phyloP scores from a whole-genome alignment of 257 asterid species.

The Leptodermis oblonga region DNA sequence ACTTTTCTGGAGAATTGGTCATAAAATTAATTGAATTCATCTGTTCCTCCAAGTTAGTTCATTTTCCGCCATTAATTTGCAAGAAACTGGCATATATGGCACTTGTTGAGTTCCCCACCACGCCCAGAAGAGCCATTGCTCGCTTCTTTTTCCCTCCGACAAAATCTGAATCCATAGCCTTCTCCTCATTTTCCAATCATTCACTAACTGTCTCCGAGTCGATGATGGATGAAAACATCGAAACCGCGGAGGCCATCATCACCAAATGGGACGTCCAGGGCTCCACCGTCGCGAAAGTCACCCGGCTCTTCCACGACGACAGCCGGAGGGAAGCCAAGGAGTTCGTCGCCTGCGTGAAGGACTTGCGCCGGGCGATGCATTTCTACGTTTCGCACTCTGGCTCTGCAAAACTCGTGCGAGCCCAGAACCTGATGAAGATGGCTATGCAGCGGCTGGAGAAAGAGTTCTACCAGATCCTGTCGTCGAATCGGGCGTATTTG shows the following conservation, averaged over 20 bases:
- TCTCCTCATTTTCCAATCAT: constrained; percentile 26
- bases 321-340: constrained; percentile 45
- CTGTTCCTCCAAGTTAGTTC: no score
- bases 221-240: constrained; percentile 43
- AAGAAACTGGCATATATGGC: no score
- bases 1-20: no score
- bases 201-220: constrained; percentile 32
- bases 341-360: constrained; percentile 38
- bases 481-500: constrained; percentile 38
- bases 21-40: no score
- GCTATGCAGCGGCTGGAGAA: constrained; percentile 59
- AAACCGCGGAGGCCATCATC: constrained; percentile 35
- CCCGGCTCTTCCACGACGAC: constrained; percentile 42
- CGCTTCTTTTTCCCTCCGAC: constrained; percentile 22
- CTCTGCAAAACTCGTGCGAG: constrained; percentile 40
- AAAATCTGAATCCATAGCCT: constrained; percentile 12
- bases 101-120: constrained; percentile 24
- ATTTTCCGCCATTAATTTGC: no score
- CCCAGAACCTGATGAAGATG: constrained; percentile 53
- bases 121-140: constrained; percentile 29
- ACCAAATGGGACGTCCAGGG: constrained; percentile 45
- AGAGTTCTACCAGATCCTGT: constrained; percentile 52
- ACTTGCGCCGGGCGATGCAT: constrained; percentile 55
- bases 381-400: constrained; percentile 35
- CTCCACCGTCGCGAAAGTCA: constrained; percentile 31